Evolutionary conservation across 2,329 filamentous ascomycete genomes (phyloP).

Genomic region (Aspergillus amoenus): DNA sequence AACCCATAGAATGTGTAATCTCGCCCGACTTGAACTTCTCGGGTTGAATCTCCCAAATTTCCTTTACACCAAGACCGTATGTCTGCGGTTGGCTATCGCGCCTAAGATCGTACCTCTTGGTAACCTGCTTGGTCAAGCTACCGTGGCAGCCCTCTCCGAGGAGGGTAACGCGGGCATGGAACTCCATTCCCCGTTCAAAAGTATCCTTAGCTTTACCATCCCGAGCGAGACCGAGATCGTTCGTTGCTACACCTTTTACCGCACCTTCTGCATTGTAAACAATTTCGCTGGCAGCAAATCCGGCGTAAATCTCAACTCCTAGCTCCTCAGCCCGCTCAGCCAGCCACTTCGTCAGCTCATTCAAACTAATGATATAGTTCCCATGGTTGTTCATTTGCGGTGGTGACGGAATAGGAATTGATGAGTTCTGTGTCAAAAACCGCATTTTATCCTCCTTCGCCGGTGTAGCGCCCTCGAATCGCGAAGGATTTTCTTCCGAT

Average conservation of each 20-base stretch:
- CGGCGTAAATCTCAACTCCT: conserved; percentile 93
- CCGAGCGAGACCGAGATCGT: conserved; percentile 82
- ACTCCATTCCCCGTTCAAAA: conserved; percentile 98
- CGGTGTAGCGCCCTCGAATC: conserved; percentile 84
- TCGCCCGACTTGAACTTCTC: conserved; percentile 88
- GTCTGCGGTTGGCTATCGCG: conserved; percentile 90
- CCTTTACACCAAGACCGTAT: conserved; percentile 91
- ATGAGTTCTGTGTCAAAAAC: conserved; percentile 78
- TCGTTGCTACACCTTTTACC: conserved; percentile 91
- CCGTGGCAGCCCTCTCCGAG: conserved; percentile 96
- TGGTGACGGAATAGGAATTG: conserved; percentile 80
- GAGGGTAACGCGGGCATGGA: conserved; percentile 86
- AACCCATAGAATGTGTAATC: conserved; percentile 87
- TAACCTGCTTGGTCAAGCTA: conserved; percentile 89
- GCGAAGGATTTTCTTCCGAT: conserved; percentile 78
- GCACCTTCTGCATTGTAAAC: conserved; percentile 83
- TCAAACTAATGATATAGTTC: conserved; percentile 95
- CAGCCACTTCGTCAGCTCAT: conserved; percentile 93
- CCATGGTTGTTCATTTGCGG: conserved; percentile 98
- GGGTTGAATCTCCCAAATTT: conserved; percentile 94
- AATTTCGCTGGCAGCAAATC: conserved; percentile 91
- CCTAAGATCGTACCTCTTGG: conserved; percentile 89
- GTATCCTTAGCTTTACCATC: conserved; percentile 82
- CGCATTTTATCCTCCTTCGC: conserved; percentile 85
- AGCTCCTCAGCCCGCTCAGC: conserved; percentile 94